Conservation (phyloP, 805 yeast genomes). For the Saccharomycopsis sp. region DNA sequence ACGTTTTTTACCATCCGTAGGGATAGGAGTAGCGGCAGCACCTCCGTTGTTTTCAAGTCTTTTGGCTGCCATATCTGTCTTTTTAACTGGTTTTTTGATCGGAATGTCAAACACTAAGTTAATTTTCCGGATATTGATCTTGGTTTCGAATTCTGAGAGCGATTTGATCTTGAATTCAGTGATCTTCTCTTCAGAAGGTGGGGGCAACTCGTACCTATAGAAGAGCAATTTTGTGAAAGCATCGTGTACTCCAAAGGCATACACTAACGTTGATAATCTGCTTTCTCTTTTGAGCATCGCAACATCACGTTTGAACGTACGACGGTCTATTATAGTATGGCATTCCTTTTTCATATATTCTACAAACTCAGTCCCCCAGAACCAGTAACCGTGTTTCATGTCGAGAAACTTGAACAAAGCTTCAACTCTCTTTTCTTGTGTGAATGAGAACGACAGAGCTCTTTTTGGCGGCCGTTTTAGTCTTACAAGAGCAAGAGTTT, state of each 20-base stretch:
- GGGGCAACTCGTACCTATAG: background rate
- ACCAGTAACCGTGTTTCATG: background rate
- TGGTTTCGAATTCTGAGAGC: background rate
- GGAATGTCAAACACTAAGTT: background rate
- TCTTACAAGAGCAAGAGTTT: background rate
- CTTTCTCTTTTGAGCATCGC: background rate
- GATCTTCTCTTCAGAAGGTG: background rate
- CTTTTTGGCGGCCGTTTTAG: background rate
- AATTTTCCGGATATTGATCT: background rate
- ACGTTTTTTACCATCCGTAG: too few species aligned
- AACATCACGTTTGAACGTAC: background rate
- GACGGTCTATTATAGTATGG: background rate
- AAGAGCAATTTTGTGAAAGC: background rate
- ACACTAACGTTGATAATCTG: background rate
- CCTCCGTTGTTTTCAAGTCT: background rate
- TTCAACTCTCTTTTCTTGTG: background rate
- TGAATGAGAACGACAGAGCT: background rate
- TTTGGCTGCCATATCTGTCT: background rate
- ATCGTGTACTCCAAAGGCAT: background rate
- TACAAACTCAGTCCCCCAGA: background rate
- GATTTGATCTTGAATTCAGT: conserved; percentile 1
- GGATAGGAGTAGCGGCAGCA: too few species aligned
- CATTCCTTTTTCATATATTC: background rate
- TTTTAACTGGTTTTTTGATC: background rate
- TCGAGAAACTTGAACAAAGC: background rate